phyloP scores from a whole-genome alignment of 2,329 filamentous ascomycete genomes.

The Sporothrix mexicana region DNA sequence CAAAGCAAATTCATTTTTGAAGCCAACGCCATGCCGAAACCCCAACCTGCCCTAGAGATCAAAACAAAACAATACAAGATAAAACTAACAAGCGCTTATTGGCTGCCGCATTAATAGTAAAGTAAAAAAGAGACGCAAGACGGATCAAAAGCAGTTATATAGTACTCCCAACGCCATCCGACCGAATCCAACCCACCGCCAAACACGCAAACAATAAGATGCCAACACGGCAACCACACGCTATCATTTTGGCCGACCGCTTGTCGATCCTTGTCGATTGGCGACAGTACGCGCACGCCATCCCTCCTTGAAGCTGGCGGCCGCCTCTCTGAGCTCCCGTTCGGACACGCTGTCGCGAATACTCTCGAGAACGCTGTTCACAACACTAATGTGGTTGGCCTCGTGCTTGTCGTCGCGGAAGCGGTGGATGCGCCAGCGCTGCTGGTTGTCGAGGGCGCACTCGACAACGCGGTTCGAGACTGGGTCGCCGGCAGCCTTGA shows the following conservation, averaged over 20 bases:
- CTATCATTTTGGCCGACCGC: conserved; percentile 22
- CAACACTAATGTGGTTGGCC: conserved; percentile 85
- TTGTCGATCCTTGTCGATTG: conserved; percentile 42
- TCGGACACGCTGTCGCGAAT: conserved; percentile 86
- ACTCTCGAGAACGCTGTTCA: conserved; percentile 85
- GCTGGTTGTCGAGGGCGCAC: conserved; percentile 77
- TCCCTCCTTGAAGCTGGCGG: conserved; percentile 73
- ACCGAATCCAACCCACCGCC: neutral
- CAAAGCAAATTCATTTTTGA: neutral
- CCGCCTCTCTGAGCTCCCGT: conserved; percentile 74
- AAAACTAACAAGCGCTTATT: neutral
- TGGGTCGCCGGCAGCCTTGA: conserved; percentile 75
- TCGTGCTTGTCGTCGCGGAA: conserved; percentile 93
- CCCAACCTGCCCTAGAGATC: neutral
- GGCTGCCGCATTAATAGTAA: neutral
- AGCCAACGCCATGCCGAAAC: neutral
- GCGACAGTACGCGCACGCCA: conserved; percentile 70
- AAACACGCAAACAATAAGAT: neutral
- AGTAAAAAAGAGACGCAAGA: neutral
- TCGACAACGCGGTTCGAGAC: conserved; percentile 90
- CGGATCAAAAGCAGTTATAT: neutral
- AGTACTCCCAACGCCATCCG: conserved; percentile 8
- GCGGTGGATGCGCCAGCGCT: conserved; percentile 83
- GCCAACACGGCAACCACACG: neutral
- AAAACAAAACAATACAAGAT: neutral